A percentile compares a stretch with the other conserved stretches of the same genome.
These are phyloP conservation scores for Schizopora paradoxa DNA, from an alignment of 1,284 basidiomycete genomes.

Conservation along the genomic window DNA sequence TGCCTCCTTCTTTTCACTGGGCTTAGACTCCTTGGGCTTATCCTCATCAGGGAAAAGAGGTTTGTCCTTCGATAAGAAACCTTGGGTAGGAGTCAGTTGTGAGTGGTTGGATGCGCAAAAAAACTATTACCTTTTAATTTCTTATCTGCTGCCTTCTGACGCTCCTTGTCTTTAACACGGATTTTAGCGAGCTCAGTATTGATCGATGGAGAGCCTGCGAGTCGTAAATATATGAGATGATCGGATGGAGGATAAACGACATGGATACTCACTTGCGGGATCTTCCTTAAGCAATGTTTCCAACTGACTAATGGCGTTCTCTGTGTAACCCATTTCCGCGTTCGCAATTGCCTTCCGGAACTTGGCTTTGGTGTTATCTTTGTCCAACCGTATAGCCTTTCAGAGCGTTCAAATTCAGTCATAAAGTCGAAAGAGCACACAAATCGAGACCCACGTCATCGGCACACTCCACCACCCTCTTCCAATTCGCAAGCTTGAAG, in stretches of 20 bases:
- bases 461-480: constrained; percentile 67
- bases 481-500: constrained; percentile 70
- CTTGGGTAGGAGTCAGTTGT: constrained; percentile 1
- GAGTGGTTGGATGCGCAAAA: background rate
- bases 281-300: constrained; percentile 59
- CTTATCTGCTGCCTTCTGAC: constrained; percentile 57
- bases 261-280: constrained; percentile 42
- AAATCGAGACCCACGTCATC: constrained; percentile 52
- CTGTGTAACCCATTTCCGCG: constrained; percentile 67
- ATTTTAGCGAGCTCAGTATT: constrained; percentile 58
- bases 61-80: constrained; percentile 11
- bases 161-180: constrained; percentile 54
- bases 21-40: background rate
- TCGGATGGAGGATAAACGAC: background rate
- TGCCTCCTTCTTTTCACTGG: background rate
- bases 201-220: constrained; percentile 49
- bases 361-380: constrained; percentile 67
- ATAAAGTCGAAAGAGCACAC: background rate
- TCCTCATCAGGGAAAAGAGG: constrained; percentile 9
- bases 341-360: constrained; percentile 77
- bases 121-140: constrained; percentile 61
- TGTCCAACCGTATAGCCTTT: constrained; percentile 67
- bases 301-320: constrained; percentile 61
- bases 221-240: constrained; percentile 5
- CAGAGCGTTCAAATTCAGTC: constrained; percentile 7